Conservation (phyloP, 2,329 filamentous ascomycete genomes). For the Camillea tinctor region DNA sequence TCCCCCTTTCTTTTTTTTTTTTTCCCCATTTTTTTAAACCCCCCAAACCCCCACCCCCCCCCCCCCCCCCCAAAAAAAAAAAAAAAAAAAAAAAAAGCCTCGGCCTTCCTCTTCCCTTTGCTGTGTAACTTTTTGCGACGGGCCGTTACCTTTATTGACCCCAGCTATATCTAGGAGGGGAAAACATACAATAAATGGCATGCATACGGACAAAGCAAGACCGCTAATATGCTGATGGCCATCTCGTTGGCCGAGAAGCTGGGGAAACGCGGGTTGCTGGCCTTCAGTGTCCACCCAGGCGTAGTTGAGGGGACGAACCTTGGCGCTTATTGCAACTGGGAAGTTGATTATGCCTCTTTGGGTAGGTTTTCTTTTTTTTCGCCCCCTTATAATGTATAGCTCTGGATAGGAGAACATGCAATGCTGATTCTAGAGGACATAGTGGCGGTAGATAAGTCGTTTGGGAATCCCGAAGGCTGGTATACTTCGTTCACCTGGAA, state of each 20-base stretch:
- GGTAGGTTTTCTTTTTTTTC: neutral
- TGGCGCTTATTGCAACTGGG: too few species aligned
- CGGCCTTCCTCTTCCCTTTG: too few species aligned
- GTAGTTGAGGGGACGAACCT: neutral
- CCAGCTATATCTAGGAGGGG: conserved; percentile 13
- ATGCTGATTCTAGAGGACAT: neutral
- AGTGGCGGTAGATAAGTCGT: neutral
- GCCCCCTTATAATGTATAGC: too few species aligned
- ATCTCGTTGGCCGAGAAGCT: conserved; percentile 16
- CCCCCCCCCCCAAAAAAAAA: too few species aligned
- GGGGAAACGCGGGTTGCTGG: conserved; percentile 6
- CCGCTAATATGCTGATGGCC: conserved; percentile 33
- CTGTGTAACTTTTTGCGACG: too few species aligned
- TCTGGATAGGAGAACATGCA: neutral
- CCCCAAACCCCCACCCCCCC: too few species aligned
- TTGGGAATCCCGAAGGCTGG: conserved; percentile 2
- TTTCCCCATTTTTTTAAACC: too few species aligned
- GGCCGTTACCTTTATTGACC: too few species aligned
- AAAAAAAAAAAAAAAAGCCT: too few species aligned
- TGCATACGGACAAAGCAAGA: conserved; percentile 40
- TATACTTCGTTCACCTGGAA: neutral
- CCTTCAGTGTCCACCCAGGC: conserved; percentile 38
- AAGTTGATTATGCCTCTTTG: too few species aligned
- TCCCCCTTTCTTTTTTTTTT: too few species aligned
- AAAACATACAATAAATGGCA: conserved; percentile 30